These are phyloP conservation scores for Fagopyrum esculentum DNA, from an alignment of 148 eudicot genomes.

Conservation along the genomic window DNA sequence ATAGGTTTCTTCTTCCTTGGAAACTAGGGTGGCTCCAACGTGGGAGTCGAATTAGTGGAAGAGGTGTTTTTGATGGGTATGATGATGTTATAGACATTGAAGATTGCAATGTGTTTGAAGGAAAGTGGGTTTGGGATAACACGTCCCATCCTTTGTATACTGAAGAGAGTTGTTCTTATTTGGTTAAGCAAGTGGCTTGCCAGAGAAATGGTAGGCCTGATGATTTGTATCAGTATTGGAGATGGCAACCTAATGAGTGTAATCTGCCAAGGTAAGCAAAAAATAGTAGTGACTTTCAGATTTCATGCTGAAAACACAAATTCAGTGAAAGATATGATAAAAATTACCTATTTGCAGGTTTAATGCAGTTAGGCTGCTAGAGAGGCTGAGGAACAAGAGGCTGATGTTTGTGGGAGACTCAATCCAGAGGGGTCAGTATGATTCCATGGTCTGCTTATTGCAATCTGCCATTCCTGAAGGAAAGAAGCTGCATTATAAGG, in stretches of 20 bases:
- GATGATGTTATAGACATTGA: slow-evolving; percentile 44
- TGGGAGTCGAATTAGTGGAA: neutral
- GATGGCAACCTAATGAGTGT: slow-evolving; percentile 86
- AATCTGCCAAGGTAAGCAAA: slow-evolving; percentile 67
- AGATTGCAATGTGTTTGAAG: slow-evolving; percentile 78
- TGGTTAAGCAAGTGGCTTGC: slow-evolving; percentile 82
- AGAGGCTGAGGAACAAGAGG: slow-evolving; percentile 68
- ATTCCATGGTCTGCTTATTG: slow-evolving; percentile 83
- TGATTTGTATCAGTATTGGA: slow-evolving; percentile 69
- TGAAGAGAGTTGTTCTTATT: slow-evolving; percentile 60
- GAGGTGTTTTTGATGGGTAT: slow-evolving; percentile 12
- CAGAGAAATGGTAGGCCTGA: slow-evolving; percentile 78
- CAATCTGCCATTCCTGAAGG: slow-evolving; percentile 63
- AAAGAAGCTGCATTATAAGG: slow-evolving; percentile 44
- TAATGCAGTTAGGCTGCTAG: slow-evolving; percentile 63
- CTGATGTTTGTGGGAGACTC: slow-evolving; percentile 95
- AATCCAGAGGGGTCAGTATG: slow-evolving; percentile 80
- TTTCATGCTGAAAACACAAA: neutral
- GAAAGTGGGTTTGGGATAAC: slow-evolving; percentile 82
- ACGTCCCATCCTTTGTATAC: slow-evolving; percentile 42
- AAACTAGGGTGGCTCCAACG: slow-evolving; percentile 21
- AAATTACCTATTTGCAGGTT: slow-evolving; percentile 33
- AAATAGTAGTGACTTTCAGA: neutral
- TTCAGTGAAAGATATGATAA: neutral
- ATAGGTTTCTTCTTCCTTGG: slow-evolving; percentile 7